Conservation (phyloP, 129 eudicot genomes). For the Flaveria linearis region DNA sequence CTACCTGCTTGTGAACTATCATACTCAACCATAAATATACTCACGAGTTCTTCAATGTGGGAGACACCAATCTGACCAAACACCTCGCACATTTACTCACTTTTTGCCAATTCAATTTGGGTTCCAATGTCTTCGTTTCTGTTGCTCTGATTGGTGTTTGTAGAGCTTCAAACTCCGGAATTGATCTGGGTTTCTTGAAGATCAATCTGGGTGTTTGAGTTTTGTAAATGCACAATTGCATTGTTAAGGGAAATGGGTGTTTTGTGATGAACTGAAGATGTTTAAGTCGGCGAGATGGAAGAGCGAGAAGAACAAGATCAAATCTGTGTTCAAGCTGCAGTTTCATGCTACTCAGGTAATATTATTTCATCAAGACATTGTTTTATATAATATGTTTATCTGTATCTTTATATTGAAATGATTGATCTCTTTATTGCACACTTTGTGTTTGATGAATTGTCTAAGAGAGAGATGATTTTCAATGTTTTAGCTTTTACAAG, state of each 20-base stretch:
- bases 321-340: conserved; percentile 72
- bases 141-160: conserved; percentile 1
- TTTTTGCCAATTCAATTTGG: conserved; percentile 24
- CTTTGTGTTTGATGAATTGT: conserved; percentile 31
- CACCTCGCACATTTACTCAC: conserved; percentile 28
- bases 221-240: too few species aligned
- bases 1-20: conserved; percentile 23
- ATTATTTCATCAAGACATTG: neutral
- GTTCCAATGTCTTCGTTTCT: conserved; percentile 10
- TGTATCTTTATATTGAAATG: conserved; percentile 13
- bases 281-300: conserved; percentile 89
- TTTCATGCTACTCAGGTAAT: conserved; percentile 89
- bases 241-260: conserved; percentile 23
- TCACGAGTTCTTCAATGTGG: conserved; percentile 41
- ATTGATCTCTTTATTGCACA: conserved; percentile 28
- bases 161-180: conserved; percentile 4
- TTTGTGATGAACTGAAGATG: conserved; percentile 39
- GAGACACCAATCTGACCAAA: conserved; percentile 22
- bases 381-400: neutral
- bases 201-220: neutral
- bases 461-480: conserved; percentile 6
- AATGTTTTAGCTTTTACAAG: conserved; percentile 14
- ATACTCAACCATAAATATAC: conserved; percentile 37
- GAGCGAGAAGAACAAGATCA: conserved; percentile 88
- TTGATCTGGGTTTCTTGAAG: conserved; percentile 24